Conservation (phyloP, 2,329 filamentous ascomycete genomes). For the Zasmidium citrigriseum region DNA sequence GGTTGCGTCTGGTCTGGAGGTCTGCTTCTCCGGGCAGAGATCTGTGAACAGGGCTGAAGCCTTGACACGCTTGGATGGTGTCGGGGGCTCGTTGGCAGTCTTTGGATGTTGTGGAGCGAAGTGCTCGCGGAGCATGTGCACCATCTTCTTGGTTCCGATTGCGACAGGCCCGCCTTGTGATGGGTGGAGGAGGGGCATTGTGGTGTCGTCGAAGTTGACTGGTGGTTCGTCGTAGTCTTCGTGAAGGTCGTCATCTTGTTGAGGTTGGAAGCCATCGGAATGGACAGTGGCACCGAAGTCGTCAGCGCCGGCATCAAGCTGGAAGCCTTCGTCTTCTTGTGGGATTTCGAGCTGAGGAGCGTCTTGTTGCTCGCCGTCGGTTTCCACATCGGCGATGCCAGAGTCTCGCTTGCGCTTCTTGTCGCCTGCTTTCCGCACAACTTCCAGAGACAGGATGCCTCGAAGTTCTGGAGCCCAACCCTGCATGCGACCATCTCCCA, state of each 20-base stretch:
- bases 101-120: slow-evolving; percentile 60
- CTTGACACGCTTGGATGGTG: slow-evolving; percentile 72
- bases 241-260: slow-evolving; percentile 19
- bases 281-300: slow-evolving; percentile 30
- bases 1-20: slow-evolving; percentile 86
- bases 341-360: slow-evolving; percentile 33
- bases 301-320: slow-evolving; percentile 26
- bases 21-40: slow-evolving; percentile 77
- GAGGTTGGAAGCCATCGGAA: slow-evolving; percentile 15
- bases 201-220: slow-evolving; percentile 71
- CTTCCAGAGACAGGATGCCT: slow-evolving; percentile 85
- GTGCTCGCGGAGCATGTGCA: slow-evolving; percentile 86
- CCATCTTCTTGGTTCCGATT: slow-evolving; percentile 89
- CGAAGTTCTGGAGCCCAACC: slow-evolving; percentile 91
- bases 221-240: slow-evolving; percentile 22
- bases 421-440: slow-evolving; percentile 73
- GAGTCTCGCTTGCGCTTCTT: slow-evolving; percentile 93
- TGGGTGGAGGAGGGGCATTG: slow-evolving; percentile 73
- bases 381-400: slow-evolving; percentile 73
- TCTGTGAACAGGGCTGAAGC: slow-evolving; percentile 85
- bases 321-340: slow-evolving; percentile 33
- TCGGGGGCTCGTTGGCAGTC: slow-evolving; percentile 64
- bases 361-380: slow-evolving; percentile 40
- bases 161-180: slow-evolving; percentile 85
- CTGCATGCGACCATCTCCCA: slow-evolving; percentile 72